Percentiles rank a stretch among this genome's conserved stretches.
Evolutionary conservation across 768 basidiomycete genomes (phyloP).

Genomic region (Amanita rubescens): DNA sequence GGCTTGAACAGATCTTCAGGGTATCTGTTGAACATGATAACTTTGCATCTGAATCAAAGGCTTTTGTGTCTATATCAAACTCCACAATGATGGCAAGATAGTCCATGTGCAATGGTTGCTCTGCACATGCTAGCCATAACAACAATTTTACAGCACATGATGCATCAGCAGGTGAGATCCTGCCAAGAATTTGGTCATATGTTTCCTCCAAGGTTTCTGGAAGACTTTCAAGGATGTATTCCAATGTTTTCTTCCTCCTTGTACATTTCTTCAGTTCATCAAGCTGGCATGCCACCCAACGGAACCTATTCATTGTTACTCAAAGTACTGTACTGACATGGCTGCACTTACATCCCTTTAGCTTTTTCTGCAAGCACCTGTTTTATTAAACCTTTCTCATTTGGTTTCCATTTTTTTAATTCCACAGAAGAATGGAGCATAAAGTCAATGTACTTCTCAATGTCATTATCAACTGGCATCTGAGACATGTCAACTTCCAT

Average conservation of each 20-base stretch:
- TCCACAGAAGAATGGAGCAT: background rate
- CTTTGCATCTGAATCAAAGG: background rate
- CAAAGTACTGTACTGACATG: background rate
- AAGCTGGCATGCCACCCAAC: background rate
- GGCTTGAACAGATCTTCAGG: background rate
- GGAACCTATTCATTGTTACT: background rate
- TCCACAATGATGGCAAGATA: background rate
- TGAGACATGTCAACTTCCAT: background rate
- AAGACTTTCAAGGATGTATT: background rate
- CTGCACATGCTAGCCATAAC: background rate
- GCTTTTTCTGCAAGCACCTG: background rate
- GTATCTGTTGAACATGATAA: background rate
- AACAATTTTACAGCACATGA: background rate
- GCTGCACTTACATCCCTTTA: background rate
- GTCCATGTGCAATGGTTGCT: background rate
- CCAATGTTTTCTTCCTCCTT: background rate
- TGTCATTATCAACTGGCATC: background rate
- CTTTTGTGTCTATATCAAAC: background rate
- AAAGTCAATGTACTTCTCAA: background rate
- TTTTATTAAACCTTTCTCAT: background rate
- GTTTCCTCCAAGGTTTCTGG: background rate
- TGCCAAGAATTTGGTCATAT: background rate
- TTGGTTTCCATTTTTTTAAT: background rate
- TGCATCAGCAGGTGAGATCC: background rate
- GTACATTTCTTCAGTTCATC: conserved; percentile 1